Evolutionary conservation across 2,329 filamentous ascomycete genomes (phyloP).

Genomic region (Colletotrichum sp.): DNA sequence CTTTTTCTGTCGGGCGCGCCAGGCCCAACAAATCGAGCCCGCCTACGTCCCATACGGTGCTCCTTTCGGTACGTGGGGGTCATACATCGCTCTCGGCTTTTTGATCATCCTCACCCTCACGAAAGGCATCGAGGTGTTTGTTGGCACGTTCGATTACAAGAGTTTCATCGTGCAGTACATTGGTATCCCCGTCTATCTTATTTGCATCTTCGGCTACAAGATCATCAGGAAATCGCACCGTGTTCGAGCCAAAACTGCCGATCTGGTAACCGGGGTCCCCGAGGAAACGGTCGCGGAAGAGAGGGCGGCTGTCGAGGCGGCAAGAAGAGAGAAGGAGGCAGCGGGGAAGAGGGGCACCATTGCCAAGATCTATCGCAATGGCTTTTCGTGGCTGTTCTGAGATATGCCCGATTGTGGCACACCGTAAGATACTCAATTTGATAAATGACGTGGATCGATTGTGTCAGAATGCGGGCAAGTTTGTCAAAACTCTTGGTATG

Average conservation of each 20-base stretch:
- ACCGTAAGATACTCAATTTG: no score
- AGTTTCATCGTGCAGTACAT: constrained; percentile 12
- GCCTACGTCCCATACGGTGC: constrained; percentile 41
- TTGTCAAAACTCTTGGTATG: no score
- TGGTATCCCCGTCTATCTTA: background rate
- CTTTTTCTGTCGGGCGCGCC: constrained; percentile 38
- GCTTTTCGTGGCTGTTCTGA: background rate
- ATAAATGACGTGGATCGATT: no score
- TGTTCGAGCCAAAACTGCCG: background rate
- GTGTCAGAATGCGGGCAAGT: no score
- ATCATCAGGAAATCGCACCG: background rate
- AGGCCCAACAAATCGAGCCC: constrained; percentile 38
- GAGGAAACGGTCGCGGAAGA: background rate
- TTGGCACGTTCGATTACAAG: constrained; percentile 6
- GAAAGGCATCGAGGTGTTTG: constrained; percentile 4
- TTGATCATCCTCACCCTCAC: background rate
- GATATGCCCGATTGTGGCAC: no score
- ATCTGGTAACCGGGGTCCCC: background rate
- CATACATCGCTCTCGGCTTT: background rate
- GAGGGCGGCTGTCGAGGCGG: background rate
- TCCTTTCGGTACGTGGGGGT: constrained; percentile 22
- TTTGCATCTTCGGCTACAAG: background rate
- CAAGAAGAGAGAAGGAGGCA: background rate
- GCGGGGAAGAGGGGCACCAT: background rate
- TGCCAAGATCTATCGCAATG: background rate